Percentiles rank a stretch among this genome's conserved stretches.
Evolutionary conservation across 2,329 filamentous ascomycete species (phyloP).

Genomic region (Sarocladium oryzae): DNA sequence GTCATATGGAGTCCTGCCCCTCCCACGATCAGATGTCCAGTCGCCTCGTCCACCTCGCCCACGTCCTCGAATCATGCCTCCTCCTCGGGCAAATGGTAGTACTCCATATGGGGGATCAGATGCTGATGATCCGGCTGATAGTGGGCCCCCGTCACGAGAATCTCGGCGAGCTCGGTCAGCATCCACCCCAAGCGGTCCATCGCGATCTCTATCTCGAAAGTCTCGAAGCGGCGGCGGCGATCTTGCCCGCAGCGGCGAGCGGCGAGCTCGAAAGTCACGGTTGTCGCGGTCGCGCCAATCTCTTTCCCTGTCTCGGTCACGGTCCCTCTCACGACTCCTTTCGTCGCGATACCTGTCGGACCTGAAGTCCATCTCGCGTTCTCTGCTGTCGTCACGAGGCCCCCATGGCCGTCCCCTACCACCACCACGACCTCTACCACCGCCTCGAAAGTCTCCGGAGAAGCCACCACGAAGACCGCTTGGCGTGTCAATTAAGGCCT

Average conservation of each 20-base stretch:
- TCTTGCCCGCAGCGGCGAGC: conserved; percentile 54
- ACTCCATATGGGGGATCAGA: conserved; percentile 41
- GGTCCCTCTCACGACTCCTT: conserved; percentile 51
- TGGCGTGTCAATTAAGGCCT: conserved; percentile 67
- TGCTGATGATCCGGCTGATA: conserved; percentile 63
- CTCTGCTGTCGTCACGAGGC: conserved; percentile 54
- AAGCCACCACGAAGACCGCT: conserved; percentile 63
- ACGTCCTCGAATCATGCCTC: conserved; percentile 49
- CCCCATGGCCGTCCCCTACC: conserved; percentile 53
- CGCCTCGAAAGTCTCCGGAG: conserved; percentile 54
- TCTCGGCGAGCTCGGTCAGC: conserved; percentile 59
- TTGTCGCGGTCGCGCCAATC: conserved; percentile 32
- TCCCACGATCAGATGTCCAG: conserved; percentile 39
- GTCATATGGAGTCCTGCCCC: conserved; percentile 52
- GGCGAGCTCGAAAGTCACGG: conserved; percentile 37
- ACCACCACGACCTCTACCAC: conserved; percentile 30
- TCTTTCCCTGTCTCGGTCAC: conserved; percentile 46
- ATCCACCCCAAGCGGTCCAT: conserved; percentile 57
- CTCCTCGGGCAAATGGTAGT: conserved; percentile 52
- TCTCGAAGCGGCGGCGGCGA: conserved; percentile 62
- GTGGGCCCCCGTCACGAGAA: conserved; percentile 63
- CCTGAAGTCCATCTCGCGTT: conserved; percentile 52
- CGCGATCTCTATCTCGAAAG: conserved; percentile 53
- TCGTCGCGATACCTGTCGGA: conserved; percentile 57
- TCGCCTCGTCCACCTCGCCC: conserved; percentile 36